These are phyloP conservation scores for Globisporangium radiosum DNA, from an alignment of 352 stramenopile species.

Conservation along the genomic window DNA sequence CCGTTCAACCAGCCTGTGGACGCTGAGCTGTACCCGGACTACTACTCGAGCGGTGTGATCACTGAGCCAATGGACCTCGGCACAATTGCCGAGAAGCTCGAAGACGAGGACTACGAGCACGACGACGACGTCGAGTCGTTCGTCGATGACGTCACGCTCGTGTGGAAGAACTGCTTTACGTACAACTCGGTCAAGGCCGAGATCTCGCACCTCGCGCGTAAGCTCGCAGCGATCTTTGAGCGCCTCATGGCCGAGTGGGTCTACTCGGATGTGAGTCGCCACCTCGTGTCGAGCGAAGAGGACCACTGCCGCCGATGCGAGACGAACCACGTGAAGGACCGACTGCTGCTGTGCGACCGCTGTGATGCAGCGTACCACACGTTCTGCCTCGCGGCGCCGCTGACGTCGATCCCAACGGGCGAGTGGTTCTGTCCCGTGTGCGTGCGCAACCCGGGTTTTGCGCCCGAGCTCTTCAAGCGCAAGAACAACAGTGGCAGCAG, in stretches of 20 bases:
- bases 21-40: conserved; percentile 77
- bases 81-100: conserved; percentile 78
- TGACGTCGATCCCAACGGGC: conserved; percentile 42
- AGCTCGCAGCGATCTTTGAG: conserved; percentile 72
- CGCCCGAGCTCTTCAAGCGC: conserved; percentile 43
- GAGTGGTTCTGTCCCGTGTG: conserved; percentile 81
- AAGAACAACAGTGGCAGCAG: conserved; percentile 22
- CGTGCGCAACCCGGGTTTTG: conserved; percentile 43
- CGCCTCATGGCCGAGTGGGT: conserved; percentile 80
- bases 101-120: conserved; percentile 82
- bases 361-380: conserved; percentile 83
- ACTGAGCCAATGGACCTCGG: conserved; percentile 75
- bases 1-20: conserved; percentile 86
- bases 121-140: conserved; percentile 77
- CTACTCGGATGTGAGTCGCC: conserved; percentile 42
- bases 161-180: conserved; percentile 84
- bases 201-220: conserved; percentile 69
- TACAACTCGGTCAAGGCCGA: conserved; percentile 82
- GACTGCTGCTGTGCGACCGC: conserved; percentile 66
- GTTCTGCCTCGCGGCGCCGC: conserved; percentile 63
- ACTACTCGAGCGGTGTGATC: conserved; percentile 62
- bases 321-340: conserved; percentile 60
- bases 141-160: conserved; percentile 70
- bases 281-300: conserved; percentile 61
- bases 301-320: conserved; percentile 74